A percentile compares a stretch with the other conserved stretches of the same genome.
Conservation (phyloP, 495 filamentous ascomycete species). For the Tetracladium setigerum region DNA sequence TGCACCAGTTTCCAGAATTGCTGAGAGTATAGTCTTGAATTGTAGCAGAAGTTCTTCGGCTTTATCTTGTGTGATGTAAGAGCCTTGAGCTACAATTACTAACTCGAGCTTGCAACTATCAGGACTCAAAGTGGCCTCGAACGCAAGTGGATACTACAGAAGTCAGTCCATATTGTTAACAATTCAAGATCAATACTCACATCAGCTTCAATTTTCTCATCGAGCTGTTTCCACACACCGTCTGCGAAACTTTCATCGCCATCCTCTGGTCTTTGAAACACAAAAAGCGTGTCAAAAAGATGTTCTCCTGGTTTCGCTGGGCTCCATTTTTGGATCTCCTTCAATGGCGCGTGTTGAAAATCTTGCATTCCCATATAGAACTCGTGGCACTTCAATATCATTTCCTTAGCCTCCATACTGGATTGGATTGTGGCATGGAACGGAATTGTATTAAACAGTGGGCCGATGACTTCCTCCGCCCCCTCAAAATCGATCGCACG, state of each 20-base stretch:
- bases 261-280: conserved; percentile 58
- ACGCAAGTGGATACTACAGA: conserved; percentile 55
- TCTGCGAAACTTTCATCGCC: conserved; percentile 15
- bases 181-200: conserved; percentile 23
- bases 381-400: conserved; percentile 49
- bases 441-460: conserved; percentile 87
- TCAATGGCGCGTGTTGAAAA: conserved; percentile 64
- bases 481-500: conserved; percentile 56
- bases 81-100: conserved; percentile 44
- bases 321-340: conserved; percentile 67
- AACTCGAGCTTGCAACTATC: conserved; percentile 35
- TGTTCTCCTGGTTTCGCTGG: conserved; percentile 40
- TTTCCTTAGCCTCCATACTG: conserved; percentile 39
- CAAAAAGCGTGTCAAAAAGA: conserved; percentile 80
- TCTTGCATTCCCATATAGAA: conserved; percentile 52
- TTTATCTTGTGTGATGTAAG: conserved; percentile 23
- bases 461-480: conserved; percentile 67
- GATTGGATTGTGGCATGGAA: conserved; percentile 42
- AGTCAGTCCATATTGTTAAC: conserved; percentile 5
- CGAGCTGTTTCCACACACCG: conserved; percentile 47
- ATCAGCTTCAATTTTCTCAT: conserved; percentile 42
- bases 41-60: conserved; percentile 32
- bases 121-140: conserved; percentile 54
- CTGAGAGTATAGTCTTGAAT: conserved; percentile 21
- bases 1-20: conserved; percentile 6